phyloP scores from a whole-genome alignment of 1,139 yeast genomes.

The Meyerozyma smithsonii region DNA sequence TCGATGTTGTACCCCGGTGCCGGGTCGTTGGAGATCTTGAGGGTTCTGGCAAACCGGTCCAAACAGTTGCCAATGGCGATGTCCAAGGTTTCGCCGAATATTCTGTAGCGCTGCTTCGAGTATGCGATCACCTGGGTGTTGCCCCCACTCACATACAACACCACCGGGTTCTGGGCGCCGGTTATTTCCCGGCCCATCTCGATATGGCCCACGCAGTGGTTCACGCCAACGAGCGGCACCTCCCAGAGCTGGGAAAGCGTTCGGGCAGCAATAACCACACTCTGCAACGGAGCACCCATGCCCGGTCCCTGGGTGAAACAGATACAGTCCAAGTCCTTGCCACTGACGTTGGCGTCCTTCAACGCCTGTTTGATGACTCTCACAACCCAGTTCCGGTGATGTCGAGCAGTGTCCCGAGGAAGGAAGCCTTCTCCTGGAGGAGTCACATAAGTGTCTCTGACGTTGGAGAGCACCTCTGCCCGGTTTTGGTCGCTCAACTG shows the following conservation, averaged over 20 bases:
- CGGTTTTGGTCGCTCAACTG: conserved; percentile 48
- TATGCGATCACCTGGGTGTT: conserved; percentile 98
- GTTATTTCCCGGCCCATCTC: conserved; percentile 99
- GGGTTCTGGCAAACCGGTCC: conserved; percentile 90
- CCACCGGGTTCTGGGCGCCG: conserved; percentile 93
- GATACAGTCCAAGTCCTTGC: conserved; percentile 73
- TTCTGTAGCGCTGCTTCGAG: conserved; percentile 85
- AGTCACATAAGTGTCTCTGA: conserved; percentile 89
- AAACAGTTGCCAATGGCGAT: conserved; percentile 96
- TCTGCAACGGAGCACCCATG: conserved; percentile 97
- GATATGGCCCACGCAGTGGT: conserved; percentile 96
- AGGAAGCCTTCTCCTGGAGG: conserved; percentile 98
- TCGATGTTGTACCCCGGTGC: conserved; percentile 98
- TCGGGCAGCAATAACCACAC: conserved; percentile 90
- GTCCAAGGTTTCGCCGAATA: conserved; percentile 95
- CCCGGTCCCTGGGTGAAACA: conserved; percentile 99
- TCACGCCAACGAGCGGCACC: conserved; percentile 87
- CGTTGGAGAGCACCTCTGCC: conserved; percentile 76
- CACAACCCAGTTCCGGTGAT: conserved; percentile 94
- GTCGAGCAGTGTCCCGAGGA: conserved; percentile 95
- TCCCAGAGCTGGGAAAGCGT: conserved; percentile 77
- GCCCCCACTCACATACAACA: conserved; percentile 94
- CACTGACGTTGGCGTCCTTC: conserved; percentile 53
- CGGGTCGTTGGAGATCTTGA: conserved; percentile 86
- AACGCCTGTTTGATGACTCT: conserved; percentile 67